Base-by-base conservation (phyloP, 257 asterid genomes). In the Solanum rostratum region DNA sequence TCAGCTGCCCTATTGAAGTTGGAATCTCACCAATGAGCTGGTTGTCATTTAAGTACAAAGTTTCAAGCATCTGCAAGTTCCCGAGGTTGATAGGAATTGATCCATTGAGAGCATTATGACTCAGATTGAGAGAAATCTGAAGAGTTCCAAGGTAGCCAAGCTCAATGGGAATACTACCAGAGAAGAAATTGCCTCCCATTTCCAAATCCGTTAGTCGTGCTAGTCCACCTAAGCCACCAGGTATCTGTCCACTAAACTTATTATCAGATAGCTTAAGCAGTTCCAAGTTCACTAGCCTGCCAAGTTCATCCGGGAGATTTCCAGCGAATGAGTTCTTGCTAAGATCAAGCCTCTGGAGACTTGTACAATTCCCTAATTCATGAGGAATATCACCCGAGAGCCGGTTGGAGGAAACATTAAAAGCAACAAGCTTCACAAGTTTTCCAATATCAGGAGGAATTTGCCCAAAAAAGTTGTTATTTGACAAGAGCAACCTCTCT, bases 331-430 rank as follows among this genome's bases (percentile, higher is more conserved):
- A 85, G 50, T 95, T 95, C 37, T 90, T 87, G 76, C 98, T 94
- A 55, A 95, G 95, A 87, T 95, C 98, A 87, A 95, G 97, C 88
- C 98, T 86, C 81, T 95, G 98, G 53, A 95, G 96, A 90, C 89
- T 95, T 18, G 88, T 33, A 81, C 98, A 95, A 59, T 89, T 86
- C 9, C 98, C 97, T 87, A 95, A 85, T 90, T 94, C 96, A 68
- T 74, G 90, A 73, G 98, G 98, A 24, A 95, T 89, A 41, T 70
- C 83, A 20, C 98, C 97, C 1, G 85, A 88, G n/a, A 93, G 89
- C 57, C 68, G 87, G 88, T 95, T 95, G 50, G 89, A 91, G 4
- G 98, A 95, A 80, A 94, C 88, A 79, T 95, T 95, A 90, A 95
- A 92, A 6, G 98, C 91, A 80, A 90, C 98, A 65, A 95, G 98